phyloP scores from a whole-genome alignment of 2,329 filamentous ascomycete genomes.

The Trichoderma sp. region DNA sequence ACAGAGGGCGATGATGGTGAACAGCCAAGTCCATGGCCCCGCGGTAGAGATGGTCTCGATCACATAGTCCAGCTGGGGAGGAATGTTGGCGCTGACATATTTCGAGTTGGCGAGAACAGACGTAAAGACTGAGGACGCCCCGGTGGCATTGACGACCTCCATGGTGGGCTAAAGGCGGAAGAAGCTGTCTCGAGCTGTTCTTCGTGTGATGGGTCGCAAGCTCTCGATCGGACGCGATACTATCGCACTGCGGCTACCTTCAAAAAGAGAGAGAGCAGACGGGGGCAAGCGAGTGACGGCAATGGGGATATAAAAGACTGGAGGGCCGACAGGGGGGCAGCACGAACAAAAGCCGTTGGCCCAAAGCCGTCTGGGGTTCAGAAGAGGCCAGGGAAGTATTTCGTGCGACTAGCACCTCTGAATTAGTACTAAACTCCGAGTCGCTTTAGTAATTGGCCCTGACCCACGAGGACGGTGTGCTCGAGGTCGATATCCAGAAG shows the following conservation, averaged over 20 bases:
- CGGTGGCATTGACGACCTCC: conserved; percentile 57
- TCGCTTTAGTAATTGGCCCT: conserved; percentile 6
- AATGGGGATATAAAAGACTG: conserved; percentile 22
- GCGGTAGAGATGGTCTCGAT: conserved; percentile 61
- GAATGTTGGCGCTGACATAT: conserved; percentile 53
- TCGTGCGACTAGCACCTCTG: conserved; percentile 6
- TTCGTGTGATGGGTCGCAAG: neutral
- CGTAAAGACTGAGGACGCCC: conserved; percentile 68
- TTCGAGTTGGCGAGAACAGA: conserved; percentile 69
- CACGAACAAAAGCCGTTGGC: conserved; percentile 14
- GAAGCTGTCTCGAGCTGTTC: neutral
- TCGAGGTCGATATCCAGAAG: neutral
- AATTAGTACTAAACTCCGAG: conserved; percentile 6
- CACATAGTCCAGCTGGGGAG: conserved; percentile 59
- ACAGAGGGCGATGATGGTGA: conserved; percentile 71
- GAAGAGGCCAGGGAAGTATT: conserved; percentile 22
- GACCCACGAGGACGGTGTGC: conserved; percentile 21
- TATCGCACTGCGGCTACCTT: conserved; percentile 2
- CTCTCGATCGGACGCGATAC: conserved; percentile 10
- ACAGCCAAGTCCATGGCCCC: conserved; percentile 63
- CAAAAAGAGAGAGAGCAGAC: conserved; percentile 19
- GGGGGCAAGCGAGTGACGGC: conserved; percentile 24
- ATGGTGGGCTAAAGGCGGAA: conserved; percentile 40
- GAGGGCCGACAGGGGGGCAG: conserved; percentile 17
- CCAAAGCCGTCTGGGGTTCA: conserved; percentile 26